phyloP scores from a whole-genome alignment of 192 early-diverging fungal species.

The Backusella macrospora region DNA sequence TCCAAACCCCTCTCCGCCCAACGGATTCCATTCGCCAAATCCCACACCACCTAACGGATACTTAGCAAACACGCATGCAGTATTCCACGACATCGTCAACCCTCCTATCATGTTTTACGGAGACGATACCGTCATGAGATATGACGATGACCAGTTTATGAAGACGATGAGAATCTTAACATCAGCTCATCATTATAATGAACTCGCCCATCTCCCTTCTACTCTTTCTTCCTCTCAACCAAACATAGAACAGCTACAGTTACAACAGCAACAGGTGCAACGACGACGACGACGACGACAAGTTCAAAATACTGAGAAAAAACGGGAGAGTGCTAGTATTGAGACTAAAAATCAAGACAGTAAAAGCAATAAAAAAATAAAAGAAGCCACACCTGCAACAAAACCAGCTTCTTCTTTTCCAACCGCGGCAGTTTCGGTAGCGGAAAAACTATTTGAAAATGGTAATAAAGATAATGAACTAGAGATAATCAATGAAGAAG shows the following conservation, averaged over 20 bases:
- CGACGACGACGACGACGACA: not conserved
- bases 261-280: not conserved
- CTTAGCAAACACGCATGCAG: constrained; percentile 3
- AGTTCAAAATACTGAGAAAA: not conserved
- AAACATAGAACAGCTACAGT: constrained; percentile 1
- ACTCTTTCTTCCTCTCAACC: not conserved
- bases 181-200: constrained; percentile 9
- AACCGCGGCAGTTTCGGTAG: not conserved
- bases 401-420: too few species aligned
- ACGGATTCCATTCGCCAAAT: constrained; percentile 26
- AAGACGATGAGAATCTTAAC: constrained; percentile 22
- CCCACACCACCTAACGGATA: constrained; percentile 23
- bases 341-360: not conserved
- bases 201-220: not conserved
- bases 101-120: constrained; percentile 21
- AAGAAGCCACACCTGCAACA: not conserved
- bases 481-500: not conserved
- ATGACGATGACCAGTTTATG: constrained; percentile 22
- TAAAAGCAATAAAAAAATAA: not conserved
- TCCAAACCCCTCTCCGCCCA: constrained; percentile 22
- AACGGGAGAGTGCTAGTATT: not conserved
- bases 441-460: not conserved
- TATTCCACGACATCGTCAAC: constrained; percentile 12
- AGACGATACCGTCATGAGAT: constrained; percentile 10
- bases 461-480: not conserved